phyloP scores from a whole-genome alignment of 1,284 basidiomycete genomes.

The Schizopora paradoxa region DNA sequence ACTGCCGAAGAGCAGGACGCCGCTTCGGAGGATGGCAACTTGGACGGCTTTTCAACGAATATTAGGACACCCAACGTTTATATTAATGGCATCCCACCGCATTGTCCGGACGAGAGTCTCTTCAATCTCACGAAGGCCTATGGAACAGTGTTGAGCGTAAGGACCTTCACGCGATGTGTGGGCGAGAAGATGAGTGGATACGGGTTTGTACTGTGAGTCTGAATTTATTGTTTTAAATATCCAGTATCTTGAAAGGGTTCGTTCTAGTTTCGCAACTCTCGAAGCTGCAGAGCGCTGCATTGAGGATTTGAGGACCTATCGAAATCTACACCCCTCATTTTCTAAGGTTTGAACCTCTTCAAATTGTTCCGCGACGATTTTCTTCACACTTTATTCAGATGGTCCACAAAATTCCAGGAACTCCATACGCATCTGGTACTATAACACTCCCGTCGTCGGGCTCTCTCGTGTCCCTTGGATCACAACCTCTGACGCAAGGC shows the following conservation, averaged over 20 bases:
- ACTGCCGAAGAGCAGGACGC: neutral
- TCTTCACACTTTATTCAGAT: neutral
- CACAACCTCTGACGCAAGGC: slow-evolving; percentile 8
- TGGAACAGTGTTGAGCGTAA: slow-evolving; percentile 26
- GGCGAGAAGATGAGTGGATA: slow-evolving; percentile 28
- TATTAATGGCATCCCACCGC: slow-evolving; percentile 45
- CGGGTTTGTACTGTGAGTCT: slow-evolving; percentile 29
- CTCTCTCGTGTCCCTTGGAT: slow-evolving; percentile 8
- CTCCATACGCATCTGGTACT: slow-evolving; percentile 17
- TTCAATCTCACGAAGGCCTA: slow-evolving; percentile 27
- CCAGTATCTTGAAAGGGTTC: neutral
- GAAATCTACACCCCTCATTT: slow-evolving; percentile 29
- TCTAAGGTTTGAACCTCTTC: slow-evolving; percentile 23
- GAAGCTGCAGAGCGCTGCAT: slow-evolving; percentile 29
- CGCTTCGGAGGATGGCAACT: neutral
- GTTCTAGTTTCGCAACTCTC: slow-evolving; percentile 26
- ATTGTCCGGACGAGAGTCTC: slow-evolving; percentile 41
- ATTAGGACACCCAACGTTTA: slow-evolving; percentile 38
- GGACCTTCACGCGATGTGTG: slow-evolving; percentile 28
- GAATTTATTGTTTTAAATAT: neutral
- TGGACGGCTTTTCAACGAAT: slow-evolving; percentile 1
- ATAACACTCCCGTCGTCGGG: slow-evolving; percentile 12
- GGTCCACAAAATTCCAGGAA: slow-evolving; percentile 27
- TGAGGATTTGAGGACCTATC: slow-evolving; percentile 26
- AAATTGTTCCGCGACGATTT: neutral